phyloP scores from a whole-genome alignment of 192 early-diverging fungal species.

The Rhizophagus clarus region DNA sequence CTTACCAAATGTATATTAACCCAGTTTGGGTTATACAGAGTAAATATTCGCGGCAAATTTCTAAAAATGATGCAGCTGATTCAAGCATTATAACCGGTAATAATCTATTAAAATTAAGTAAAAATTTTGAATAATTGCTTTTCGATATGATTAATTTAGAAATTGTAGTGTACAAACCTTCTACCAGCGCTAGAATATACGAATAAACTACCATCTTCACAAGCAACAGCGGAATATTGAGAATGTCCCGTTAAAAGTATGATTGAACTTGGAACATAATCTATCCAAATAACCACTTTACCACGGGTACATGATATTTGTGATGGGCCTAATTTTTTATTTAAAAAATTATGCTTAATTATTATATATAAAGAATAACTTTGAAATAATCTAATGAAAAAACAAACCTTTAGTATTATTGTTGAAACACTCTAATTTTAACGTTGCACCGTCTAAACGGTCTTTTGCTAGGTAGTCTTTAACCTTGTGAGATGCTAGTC shows the following conservation, averaged over 20 bases:
- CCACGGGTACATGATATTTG: constrained; percentile 53
- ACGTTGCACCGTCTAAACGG: background rate
- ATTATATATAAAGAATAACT: constrained; percentile 32
- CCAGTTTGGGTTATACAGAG: constrained; percentile 68
- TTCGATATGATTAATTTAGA: background rate
- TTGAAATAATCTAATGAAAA: background rate
- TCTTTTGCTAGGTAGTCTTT: constrained; percentile 21
- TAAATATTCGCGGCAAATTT: constrained; percentile 58
- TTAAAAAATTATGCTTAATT: constrained; percentile 27
- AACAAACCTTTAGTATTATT: constrained; percentile 23
- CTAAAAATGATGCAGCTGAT: constrained; percentile 59
- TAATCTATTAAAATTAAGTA: constrained; percentile 46
- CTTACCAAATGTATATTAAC: constrained; percentile 67
- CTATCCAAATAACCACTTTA: constrained; percentile 56
- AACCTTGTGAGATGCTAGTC: constrained; percentile 51
- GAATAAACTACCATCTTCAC: constrained; percentile 66
- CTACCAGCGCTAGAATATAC: constrained; percentile 70
- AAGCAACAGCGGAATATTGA: constrained; percentile 61
- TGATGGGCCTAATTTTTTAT: constrained; percentile 1
- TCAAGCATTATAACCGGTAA: constrained; percentile 69
- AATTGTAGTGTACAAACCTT: constrained; percentile 48
- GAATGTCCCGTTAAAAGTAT: constrained; percentile 63
- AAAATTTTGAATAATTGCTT: background rate
- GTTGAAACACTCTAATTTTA: constrained; percentile 43
- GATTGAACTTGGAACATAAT: constrained; percentile 58